Evolutionary conservation across 108 stramenopile genomes (phyloP), one percentile per base, ranked within the genome.

Genomic region (Skeletonema potamos): DNA sequence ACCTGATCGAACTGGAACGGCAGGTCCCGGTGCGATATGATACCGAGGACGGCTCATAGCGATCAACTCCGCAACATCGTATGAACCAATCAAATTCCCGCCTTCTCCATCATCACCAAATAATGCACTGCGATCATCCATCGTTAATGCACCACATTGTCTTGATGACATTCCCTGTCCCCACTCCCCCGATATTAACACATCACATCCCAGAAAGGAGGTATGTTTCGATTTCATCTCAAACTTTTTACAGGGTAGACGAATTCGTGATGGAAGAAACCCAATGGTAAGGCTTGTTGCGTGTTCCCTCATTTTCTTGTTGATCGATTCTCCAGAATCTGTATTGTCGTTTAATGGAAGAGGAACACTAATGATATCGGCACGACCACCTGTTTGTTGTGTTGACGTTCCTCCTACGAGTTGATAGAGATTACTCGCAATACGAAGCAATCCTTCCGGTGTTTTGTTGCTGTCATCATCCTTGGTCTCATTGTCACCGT

Each of bases 161-260:
- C 72, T 36, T n/a, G 85, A 72, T 64, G 86, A 87, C 80, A 93
- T 91, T 24, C 93, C 93, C 76, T 94, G 93, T 27, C 90, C 90
- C 89, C 87, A 90, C 62, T 94, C 90, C 1, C 75, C 57, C 11
- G 87, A 82, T 56, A 94, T 72, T 11, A 94, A 66, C 15, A 94
- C 74, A 69, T 94, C 93, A 55, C 93, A 94, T 43, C 88, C 87
- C 39, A 76, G 58, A 64, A 82, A 86, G 1, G 77, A 80, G 20
- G 77, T 65, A 58, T 86, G 85, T 41, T 77, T 74, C 11, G 82
- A 46, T 62, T 86, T 84, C 27, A 61, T 48, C 39, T 82, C 54
- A 37, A 86, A 62, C 29, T 65, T 27, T 32, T 37, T 62, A 36
- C 79, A 77, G 1, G 79, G 74, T 3, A 80, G 30, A 44, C 74